A percentile compares a stretch with the other conserved stretches of the same genome.
Conservation (phyloP, 306 rosid genomes). For the Trichosanthes cucumerina region DNA sequence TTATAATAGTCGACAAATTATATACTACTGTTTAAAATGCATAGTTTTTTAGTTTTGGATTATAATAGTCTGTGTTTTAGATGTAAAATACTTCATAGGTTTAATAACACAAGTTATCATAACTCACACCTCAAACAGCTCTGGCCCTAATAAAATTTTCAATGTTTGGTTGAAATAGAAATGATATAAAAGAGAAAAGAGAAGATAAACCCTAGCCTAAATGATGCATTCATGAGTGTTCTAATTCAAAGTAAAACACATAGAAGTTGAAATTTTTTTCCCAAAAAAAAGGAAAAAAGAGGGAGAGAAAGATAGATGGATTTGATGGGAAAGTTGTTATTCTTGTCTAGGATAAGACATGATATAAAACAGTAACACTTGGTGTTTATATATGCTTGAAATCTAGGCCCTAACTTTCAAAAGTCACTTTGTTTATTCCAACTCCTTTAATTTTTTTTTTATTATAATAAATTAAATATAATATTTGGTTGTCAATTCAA, state of each 20-base stretch:
- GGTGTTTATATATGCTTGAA: slow-evolving; percentile 7
- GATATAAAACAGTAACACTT: neutral
- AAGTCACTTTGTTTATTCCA: neutral
- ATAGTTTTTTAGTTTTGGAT: too few relatives aligned
- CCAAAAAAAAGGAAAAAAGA: neutral
- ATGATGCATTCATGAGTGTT: neutral
- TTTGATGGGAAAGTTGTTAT: slow-evolving; percentile 2
- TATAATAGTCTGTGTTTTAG: too few relatives aligned
- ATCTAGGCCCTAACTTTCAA: slow-evolving; percentile 5
- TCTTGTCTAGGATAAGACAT: neutral
- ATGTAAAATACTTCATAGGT: too few relatives aligned
- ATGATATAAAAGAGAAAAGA: neutral
- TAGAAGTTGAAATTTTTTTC: neutral
- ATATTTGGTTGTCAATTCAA: neutral
- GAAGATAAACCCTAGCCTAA: slow-evolving; percentile 4
- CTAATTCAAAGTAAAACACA: neutral
- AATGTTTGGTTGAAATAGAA: neutral
- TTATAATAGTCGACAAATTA: too few relatives aligned
- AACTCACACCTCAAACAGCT: too few relatives aligned
- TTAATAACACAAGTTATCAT: too few relatives aligned
- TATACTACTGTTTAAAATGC: too few relatives aligned
- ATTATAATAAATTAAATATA: neutral
- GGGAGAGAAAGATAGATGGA: neutral
- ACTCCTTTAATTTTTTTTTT: neutral
- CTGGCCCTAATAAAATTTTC: neutral